Percentiles rank a stretch among this genome's conserved stretches.
These are phyloP conservation scores for Tuber melanosporum DNA, from an alignment of 495 filamentous ascomycete genomes.

Conservation along the genomic window DNA sequence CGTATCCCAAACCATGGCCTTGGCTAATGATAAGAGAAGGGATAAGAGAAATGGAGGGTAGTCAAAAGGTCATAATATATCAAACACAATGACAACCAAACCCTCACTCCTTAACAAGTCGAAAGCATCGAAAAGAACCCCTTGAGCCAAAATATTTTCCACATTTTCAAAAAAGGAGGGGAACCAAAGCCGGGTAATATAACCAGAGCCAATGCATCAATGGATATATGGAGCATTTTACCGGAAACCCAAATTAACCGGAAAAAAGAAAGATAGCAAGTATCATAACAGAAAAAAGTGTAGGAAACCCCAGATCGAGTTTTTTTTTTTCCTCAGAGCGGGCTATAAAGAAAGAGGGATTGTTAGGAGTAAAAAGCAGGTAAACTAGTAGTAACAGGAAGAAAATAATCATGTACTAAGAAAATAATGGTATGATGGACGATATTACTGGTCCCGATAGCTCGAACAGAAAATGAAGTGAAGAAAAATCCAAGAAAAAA, in stretches of 20 bases:
- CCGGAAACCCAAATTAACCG: background rate
- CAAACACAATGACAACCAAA: background rate
- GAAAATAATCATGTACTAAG: constrained; percentile 25
- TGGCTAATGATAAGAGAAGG: background rate
- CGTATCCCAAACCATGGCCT: background rate
- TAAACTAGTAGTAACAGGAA: constrained; percentile 15
- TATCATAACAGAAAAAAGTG: background rate
- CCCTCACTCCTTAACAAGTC: background rate
- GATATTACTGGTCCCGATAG: background rate
- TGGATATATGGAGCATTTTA: constrained; percentile 5
- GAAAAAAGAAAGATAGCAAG: background rate
- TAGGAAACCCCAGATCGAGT: background rate
- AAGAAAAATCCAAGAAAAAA: constrained; percentile 6
- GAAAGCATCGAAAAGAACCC: background rate
- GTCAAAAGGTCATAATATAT: background rate
- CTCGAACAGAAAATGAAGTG: background rate
- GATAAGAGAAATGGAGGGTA: background rate
- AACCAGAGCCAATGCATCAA: background rate
- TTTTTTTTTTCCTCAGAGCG: background rate
- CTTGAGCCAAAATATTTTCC: background rate
- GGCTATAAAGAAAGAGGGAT: background rate
- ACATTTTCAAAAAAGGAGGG: background rate
- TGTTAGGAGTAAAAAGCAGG: background rate
- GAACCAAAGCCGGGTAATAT: background rate
- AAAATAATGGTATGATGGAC: constrained; percentile 8